Evolutionary conservation across 495 filamentous ascomycete genomes (phyloP).

Genomic region (Pseudoneurospora amorphoporcata): DNA sequence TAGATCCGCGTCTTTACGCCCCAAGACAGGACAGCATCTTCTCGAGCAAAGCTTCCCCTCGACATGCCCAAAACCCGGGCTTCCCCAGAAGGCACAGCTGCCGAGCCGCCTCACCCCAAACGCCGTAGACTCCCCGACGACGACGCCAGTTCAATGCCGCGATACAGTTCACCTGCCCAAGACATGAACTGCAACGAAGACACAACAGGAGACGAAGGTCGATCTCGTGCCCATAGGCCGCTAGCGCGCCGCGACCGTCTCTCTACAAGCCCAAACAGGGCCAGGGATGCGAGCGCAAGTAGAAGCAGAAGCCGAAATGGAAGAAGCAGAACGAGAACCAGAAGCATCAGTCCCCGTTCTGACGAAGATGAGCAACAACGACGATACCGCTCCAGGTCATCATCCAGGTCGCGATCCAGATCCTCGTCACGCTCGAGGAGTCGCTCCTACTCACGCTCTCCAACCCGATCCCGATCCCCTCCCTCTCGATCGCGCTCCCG

Average conservation of each 20-base stretch:
- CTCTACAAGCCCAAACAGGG: conserved; percentile 19
- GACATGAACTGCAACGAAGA: background rate
- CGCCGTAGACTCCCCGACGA: conserved; percentile 45
- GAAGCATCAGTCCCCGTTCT: background rate
- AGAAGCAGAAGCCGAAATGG: conserved; percentile 14
- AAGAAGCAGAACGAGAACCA: background rate
- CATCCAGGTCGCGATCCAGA: conserved; percentile 17
- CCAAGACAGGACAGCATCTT: background rate
- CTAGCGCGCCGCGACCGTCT: conserved; percentile 31
- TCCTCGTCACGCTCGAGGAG: conserved; percentile 14
- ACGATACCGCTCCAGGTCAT: conserved; percentile 25
- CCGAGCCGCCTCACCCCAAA: conserved; percentile 36
- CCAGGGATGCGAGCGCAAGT: conserved; percentile 10
- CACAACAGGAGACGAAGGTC: background rate
- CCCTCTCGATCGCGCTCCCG: conserved; percentile 18
- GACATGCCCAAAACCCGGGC: background rate
- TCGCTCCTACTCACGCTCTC: conserved; percentile 26
- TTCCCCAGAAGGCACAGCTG: conserved; percentile 14
- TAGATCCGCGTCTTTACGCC: background rate
- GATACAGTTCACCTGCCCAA: conserved; percentile 22
- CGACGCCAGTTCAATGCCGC: conserved; percentile 26
- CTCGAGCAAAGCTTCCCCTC: background rate
- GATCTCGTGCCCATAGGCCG: conserved; percentile 17
- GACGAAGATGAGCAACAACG: conserved; percentile 13
- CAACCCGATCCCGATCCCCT: conserved; percentile 29